Base-by-base conservation (phyloP, 2,329 filamentous ascomycete genomes). In the Lasiodiplodia gonubiensis region DNA sequence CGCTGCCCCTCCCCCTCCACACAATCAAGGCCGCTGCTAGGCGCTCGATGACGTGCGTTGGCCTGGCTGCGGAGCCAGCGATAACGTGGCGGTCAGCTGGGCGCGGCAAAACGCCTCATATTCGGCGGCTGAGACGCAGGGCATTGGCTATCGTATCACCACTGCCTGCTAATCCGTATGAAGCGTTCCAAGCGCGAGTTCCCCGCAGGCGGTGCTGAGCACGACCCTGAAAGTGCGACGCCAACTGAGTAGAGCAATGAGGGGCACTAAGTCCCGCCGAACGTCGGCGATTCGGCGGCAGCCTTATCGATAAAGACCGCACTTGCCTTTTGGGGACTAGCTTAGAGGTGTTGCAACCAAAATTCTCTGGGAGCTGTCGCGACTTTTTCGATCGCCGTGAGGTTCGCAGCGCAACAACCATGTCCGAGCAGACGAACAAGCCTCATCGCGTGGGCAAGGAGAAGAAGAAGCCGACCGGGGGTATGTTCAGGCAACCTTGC, bases 391-490 rank as follows among this genome's bases (percentile, higher is more conserved):
- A 54, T 64, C 64, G 48, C 49, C 51, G 60, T 52, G 48, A 55
- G 49, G 48, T n/a, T 51, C 66, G 61, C 57, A 27, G 68, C 68
- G 53, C 53, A 66, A 53, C 68, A 25, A 85, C 70, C 73, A 94
- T 93, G 91, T 91, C 94, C 78, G 87, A 93, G 70, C 94, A 97
- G 83, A 80, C 86, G 53, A 93, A 98, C 76, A 89, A 92, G 80
- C 88, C 93, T 74, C 94, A 98, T 84, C 87, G 94, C 75, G 89
- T 92, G 75, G 83, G 89, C 35, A 97, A 97, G 81, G 92, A 95
- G 81, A 97, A 96, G 85, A 96, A 96, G 84, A 88, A 90, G 79
- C 85, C 83, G 75, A 80, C 89, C 52, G 89, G 88, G 77, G 88
- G 87, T 87, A 75, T 68, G 79, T 76, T 33, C 27, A 23, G 5